phyloP scores from a whole-genome alignment of 345 rosid genomes.

The Erodium maritimum region DNA sequence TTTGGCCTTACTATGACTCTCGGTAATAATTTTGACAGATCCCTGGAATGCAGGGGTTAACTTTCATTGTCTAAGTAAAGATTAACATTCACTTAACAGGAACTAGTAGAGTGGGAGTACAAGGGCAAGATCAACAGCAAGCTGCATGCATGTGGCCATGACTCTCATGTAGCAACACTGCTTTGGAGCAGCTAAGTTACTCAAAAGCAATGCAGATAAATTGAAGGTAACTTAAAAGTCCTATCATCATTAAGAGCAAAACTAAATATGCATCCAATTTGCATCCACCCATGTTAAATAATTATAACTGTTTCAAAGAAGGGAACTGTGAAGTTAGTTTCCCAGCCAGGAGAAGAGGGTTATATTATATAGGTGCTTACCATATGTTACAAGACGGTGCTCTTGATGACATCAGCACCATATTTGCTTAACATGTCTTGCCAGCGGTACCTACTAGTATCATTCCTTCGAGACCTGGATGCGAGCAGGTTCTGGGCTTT shows the following conservation, averaged over 20 bases:
- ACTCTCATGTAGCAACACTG: constrained; percentile 65
- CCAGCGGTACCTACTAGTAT: constrained; percentile 40
- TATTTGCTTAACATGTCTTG: constrained; percentile 44
- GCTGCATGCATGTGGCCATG: constrained; percentile 80
- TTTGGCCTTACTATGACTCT: too few species aligned
- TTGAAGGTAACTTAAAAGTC: constrained; percentile 32
- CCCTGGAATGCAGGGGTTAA: not conserved
- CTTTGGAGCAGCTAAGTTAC: constrained; percentile 73
- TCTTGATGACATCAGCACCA: constrained; percentile 43
- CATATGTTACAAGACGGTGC: constrained; percentile 49
- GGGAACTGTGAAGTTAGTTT: constrained; percentile 69
- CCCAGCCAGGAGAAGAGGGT: constrained; percentile 81
- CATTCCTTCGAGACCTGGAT: constrained; percentile 49
- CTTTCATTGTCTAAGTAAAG: not conserved
- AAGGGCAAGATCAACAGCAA: constrained; percentile 55
- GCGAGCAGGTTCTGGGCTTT: constrained; percentile 51
- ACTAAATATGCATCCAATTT: too few species aligned
- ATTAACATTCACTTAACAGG: constrained; percentile 20
- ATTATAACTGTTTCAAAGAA: constrained; percentile 6
- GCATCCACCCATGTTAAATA: not conserved
- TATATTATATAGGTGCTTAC: constrained; percentile 46
- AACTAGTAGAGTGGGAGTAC: constrained; percentile 61
- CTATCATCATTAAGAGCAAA: not conserved
- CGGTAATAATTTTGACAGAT: too few species aligned
- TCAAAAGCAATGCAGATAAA: constrained; percentile 26